Evolutionary conservation across 1,284 basidiomycete species (phyloP), one percentile per base, ranked within the genome.

Genomic region (Ganoderma resinaceum): DNA sequence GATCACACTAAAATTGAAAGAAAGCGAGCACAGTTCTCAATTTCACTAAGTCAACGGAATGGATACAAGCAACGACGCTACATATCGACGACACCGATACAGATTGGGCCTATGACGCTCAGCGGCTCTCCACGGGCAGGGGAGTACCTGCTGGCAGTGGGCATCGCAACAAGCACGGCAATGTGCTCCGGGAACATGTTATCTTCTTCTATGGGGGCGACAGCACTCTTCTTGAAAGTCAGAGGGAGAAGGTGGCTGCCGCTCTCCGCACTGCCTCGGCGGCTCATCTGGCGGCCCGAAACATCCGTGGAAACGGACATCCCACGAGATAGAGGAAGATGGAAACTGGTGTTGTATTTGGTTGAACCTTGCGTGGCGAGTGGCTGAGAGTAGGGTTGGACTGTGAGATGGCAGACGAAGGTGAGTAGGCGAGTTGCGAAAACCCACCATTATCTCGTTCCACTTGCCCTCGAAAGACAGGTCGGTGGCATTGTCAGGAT

Each of bases 371-470:
- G 31, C 9, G 33, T 35, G 9, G 33, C 55, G 33, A 58, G 55
- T 11, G 55, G 55, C 55, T 58, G 33, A 9, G n/a, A 55, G 20
- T 12, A 37, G 33, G 33, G 14, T 23, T 20, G 16, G 3, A 23
- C 12, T 8, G 23, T 49, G 46, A 49, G 46, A 26, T 26, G 46
- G 9, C 18, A 9, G 20, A 37, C 29, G 1, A 23, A 12, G 33
- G 8, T n/a, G n/a, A n/a, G n/a, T 7, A 23, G 9, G 29, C 3
- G 3, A 29, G 31, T 6, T 31, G 33, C 5, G 3, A 12, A 23
- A 58, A 16, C 55, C 37, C 33, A 67, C 66, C 66, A 67, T 67
- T n/a, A 67, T 26, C 62, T 67, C 62, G 26, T 6, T 23, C 66
- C 66, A 67, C 33, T 23, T 63, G 12, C 53, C 66, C 11, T 20